phyloP scores from a whole-genome alignment of 2,329 filamentous ascomycete genomes.

The Talaromyces funiculosus region DNA sequence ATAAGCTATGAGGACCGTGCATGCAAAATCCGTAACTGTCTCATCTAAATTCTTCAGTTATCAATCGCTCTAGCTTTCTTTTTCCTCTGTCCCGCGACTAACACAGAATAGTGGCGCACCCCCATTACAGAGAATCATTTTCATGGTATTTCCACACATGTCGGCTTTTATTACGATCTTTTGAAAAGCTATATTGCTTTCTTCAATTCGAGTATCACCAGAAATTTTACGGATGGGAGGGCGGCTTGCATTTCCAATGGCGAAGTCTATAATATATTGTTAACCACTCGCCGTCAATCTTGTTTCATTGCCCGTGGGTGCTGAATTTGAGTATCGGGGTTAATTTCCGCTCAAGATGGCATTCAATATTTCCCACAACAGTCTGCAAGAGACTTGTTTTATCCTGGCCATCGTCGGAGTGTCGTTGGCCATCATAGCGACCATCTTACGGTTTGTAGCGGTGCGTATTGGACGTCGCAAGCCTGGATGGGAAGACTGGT shows the following conservation, averaged over 20 bases:
- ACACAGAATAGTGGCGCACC: background rate
- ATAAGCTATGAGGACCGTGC: background rate
- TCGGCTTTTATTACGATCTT: background rate
- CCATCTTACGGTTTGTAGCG: slow-evolving; percentile 4
- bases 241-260: background rate
- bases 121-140: background rate
- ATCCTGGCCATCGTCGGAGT: slow-evolving; percentile 5
- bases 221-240: background rate
- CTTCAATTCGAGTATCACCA: background rate
- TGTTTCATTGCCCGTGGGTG: background rate
- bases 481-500: slow-evolving; percentile 9
- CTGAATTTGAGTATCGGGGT: background rate
- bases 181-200: background rate
- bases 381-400: slow-evolving; percentile 8
- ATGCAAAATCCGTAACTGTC: background rate
- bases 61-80: background rate
- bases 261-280: background rate
- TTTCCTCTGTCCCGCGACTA: background rate
- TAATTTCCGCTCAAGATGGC: background rate
- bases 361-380: slow-evolving; percentile 1
- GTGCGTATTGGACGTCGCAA: background rate
- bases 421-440: slow-evolving; percentile 4
- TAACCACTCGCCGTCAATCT: background rate
- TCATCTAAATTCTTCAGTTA: background rate
- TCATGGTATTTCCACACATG: background rate